Evolutionary conservation across 148 eudicot species (phyloP), one percentile per base, ranked within the genome.

Genomic region (Nepenthes gracilis): DNA sequence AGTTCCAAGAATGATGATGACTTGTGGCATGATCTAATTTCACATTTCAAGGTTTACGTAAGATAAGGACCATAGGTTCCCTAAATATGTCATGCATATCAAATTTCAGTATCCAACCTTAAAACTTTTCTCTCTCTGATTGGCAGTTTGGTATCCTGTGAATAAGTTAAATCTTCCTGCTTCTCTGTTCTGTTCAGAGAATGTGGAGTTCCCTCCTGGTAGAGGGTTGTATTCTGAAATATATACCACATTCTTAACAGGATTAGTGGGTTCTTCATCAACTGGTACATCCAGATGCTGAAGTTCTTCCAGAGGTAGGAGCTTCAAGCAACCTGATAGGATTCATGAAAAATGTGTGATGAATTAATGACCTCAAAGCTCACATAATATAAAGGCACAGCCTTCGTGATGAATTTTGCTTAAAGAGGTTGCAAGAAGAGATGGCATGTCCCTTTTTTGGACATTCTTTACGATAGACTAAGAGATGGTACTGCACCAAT

Each of bases 271-370:
- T 40, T 72, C 75, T 66, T 70, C 75, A 37, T 55, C 74, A 34
- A 37, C 23, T 2, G 92, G 87, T 60, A 89, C 57, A 70, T 86
- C 86, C 71, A 94, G 67, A 57, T 62, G 81, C 74, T 81, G 76
- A 68, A 94, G 89, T 73, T 84, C 95, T 72, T 81, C 86, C 50
- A 75, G 78, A 33, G 97, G 81, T 53, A 89, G 79, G 60, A 94
- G 84, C 77, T 85, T 81, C 85, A 94, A 75, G 71, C 97, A 94
- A 74, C 77, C 99, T 94, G 80, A 81, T 36, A 68, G 12, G 10
- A 65, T 64, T 70, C 57, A 65, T 73, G 5, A 52, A 62, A 65
- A 63, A 8, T 53, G 34, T 45, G 62, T 36, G 53, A 58, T 32
- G n/a, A 66, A 43, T 53, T 45, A 40, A 65, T 15, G 35, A 32